Conservation (phyloP, 371 early-diverging fungal species). For the Mortierella sp. region DNA sequence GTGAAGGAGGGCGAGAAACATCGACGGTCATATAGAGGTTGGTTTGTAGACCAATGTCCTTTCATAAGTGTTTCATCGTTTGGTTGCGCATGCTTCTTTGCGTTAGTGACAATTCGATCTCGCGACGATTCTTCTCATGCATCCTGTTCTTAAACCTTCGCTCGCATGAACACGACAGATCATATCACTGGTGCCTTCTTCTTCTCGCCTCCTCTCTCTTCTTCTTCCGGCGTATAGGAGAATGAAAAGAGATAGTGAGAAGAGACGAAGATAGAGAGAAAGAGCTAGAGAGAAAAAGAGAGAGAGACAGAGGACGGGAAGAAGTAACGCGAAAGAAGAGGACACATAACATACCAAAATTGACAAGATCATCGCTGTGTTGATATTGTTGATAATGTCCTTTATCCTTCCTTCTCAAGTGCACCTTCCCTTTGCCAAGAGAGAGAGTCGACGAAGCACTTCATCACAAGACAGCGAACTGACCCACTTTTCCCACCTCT, state of each 20-base stretch:
- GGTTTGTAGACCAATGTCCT: neutral
- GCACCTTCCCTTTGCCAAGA: neutral
- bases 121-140: neutral
- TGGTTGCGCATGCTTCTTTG: neutral
- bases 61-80: neutral
- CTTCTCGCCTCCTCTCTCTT: neutral
- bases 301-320: neutral
- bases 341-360: neutral
- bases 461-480: neutral
- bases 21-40: neutral
- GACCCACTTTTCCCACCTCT: neutral
- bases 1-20: neutral
- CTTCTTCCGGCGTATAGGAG: neutral
- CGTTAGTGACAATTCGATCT: neutral
- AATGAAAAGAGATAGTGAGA: neutral
- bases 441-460: neutral
- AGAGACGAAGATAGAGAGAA: neutral
- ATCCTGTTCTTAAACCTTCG: neutral
- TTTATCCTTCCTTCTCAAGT: neutral
- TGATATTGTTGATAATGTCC: too few relatives aligned
- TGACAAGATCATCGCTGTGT: too few relatives aligned
- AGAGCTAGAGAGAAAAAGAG: too few relatives aligned
- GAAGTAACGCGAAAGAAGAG: neutral
- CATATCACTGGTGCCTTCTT: neutral
- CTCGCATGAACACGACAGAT: neutral